Evolutionary conservation across 129 eudicot species (phyloP), one percentile per base, ranked within the genome.

Genomic region (Smallanthus sonchifolius): DNA sequence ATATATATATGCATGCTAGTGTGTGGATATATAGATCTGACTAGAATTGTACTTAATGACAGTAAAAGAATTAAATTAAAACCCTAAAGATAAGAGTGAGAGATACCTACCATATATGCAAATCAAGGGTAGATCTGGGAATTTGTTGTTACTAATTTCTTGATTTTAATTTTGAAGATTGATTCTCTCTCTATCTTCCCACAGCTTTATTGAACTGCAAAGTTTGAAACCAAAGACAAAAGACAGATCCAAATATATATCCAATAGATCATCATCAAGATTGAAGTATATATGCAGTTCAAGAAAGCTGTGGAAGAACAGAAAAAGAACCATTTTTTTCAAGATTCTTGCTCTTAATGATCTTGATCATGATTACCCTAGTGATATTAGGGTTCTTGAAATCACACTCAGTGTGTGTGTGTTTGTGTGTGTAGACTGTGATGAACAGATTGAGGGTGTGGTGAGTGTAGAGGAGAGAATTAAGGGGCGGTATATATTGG

Each of bases 301-400:
- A 92, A 92, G 98, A 92, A 92, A 92, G 98, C 98, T 86, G 98
- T 92, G 98, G 98, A 92, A 92, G 74, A 89, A 81, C 70, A 92
- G 86, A 83, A 85, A 85, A 81, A 89, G 93, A 73, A 83, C 75
- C 97, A 92, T 77, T 70, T 48, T 44, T 75, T 71, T n/a, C 38
- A 49, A 42, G 68, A 69, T 45, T 60, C 73, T 71, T 54, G 62
- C 30, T 24, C 30, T 24, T 24, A 24, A 24, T 44, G n/a, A n/a
- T 77, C 74, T 42, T 20, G 47, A 48, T 13, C 34, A 35, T 60
- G 61, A n/a, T n/a, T n/a, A 70, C 78, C 83, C 83, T 72, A 43
- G 30, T 24, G 0, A 24, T 24, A 64, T 65, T 72, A 72, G 42
- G 76, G 74, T 24, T 52, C 28, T 34, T 74, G 9, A 37, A 19